Evolutionary conservation across 768 basidiomycete species (phyloP).

Genomic region (Lactarius vividus): DNA sequence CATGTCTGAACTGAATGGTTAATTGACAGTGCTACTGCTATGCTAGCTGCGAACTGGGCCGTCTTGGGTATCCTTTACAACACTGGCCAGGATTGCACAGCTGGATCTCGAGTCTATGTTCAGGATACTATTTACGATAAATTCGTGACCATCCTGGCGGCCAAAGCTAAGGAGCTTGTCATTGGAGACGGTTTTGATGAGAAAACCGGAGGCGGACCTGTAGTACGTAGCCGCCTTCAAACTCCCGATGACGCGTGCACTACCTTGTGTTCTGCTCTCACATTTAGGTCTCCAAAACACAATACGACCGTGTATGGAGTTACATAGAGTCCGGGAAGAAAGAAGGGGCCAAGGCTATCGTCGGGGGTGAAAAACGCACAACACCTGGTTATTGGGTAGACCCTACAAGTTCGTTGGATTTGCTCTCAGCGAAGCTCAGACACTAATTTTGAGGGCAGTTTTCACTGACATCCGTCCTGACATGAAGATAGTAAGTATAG

Average conservation of each 20-base stretch:
- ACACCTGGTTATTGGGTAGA: constrained; percentile 86
- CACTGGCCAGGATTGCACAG: constrained; percentile 91
- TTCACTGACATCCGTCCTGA: constrained; percentile 74
- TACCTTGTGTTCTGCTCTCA: background rate
- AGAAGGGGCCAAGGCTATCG: constrained; percentile 73
- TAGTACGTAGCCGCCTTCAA: constrained; percentile 48
- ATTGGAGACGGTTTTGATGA: constrained; percentile 84
- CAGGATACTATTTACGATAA: constrained; percentile 86
- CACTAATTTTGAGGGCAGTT: constrained; percentile 45
- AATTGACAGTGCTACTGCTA: constrained; percentile 29
- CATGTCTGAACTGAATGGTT: background rate
- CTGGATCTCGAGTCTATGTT: constrained; percentile 86
- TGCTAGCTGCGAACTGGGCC: constrained; percentile 76
- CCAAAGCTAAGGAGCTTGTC: constrained; percentile 63
- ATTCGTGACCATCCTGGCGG: constrained; percentile 65
- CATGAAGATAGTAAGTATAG: constrained; percentile 76
- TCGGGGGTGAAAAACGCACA: constrained; percentile 77
- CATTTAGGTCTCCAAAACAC: constrained; percentile 69
- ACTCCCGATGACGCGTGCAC: background rate
- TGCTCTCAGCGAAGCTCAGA: background rate
- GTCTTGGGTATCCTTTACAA: constrained; percentile 86
- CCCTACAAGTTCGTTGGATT: constrained; percentile 67
- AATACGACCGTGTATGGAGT: constrained; percentile 81
- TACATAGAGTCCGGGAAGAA: constrained; percentile 86
- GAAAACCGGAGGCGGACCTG: constrained; percentile 72